Conservation (phyloP, 164 flowering plant species). For the Vitis vinifera region ASM3070453v1 NC_081812.1:4593501-4594000, state of each 20-base stretch:
- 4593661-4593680: slow-evolving; percentile 78
- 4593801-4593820: slow-evolving; percentile 65
- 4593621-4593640: slow-evolving; percentile 96
- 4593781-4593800: slow-evolving; percentile 77
- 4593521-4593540: neutral
- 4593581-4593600: slow-evolving; percentile 69
- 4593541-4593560: neutral
- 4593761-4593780: slow-evolving; percentile 70
- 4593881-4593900: slow-evolving; percentile 71
- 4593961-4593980: slow-evolving; percentile 33
- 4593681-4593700: slow-evolving; percentile 92
- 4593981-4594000: slow-evolving; percentile 23
- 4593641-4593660: slow-evolving; percentile 68
- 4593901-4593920: slow-evolving; percentile 20
- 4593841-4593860: slow-evolving; percentile 52
- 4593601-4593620: slow-evolving; percentile 85
- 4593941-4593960: slow-evolving; percentile 6
- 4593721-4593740: slow-evolving; percentile 79
- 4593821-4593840: slow-evolving; percentile 46
- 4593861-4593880: slow-evolving; percentile 46
- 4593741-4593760: slow-evolving; percentile 57
- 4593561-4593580: slow-evolving; percentile 83
- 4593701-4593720: slow-evolving; percentile 99
- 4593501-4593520: neutral
- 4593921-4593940: neutral